These are phyloP conservation scores for Mortierella sp. DNA, from an alignment of 371 early-diverging fungal species.

Conservation along the genomic window DNA sequence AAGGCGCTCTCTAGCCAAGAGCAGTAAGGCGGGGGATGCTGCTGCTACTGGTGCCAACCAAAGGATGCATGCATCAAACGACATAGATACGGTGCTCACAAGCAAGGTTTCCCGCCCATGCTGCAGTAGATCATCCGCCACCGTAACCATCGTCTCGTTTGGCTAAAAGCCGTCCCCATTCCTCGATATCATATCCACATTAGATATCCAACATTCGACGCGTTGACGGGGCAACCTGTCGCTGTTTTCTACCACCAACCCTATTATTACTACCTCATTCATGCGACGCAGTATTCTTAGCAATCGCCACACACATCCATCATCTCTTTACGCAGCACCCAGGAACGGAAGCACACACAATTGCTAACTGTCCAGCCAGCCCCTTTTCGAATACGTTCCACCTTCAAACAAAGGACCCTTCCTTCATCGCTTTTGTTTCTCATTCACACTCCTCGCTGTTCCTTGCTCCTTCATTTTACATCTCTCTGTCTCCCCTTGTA, in stretches of 20 bases:
- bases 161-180: background rate
- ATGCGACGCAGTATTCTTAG: too few species aligned
- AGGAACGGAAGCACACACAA: background rate
- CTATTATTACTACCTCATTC: background rate
- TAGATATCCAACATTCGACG: background rate
- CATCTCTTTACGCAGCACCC: background rate
- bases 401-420: constrained; percentile 5
- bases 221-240: background rate
- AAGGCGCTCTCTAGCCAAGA: background rate
- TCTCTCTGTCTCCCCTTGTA: background rate
- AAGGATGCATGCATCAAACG: background rate
- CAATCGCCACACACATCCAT: too few species aligned
- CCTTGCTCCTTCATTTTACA: background rate
- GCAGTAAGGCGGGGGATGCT: background rate
- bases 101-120: background rate
- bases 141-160: background rate
- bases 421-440: background rate
- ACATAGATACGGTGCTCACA: constrained; percentile 1
- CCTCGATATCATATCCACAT: background rate
- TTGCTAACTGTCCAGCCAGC: background rate
- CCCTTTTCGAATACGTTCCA: constrained; percentile 3
- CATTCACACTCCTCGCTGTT: background rate
- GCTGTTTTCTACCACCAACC: background rate
- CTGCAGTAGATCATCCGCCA: constrained; percentile 3
- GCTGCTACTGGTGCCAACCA: background rate